Evolutionary conservation across 2,329 filamentous ascomycete genomes (phyloP), one percentile per base, ranked within the genome.

Genomic region (Fusarium temperatum): DNA sequence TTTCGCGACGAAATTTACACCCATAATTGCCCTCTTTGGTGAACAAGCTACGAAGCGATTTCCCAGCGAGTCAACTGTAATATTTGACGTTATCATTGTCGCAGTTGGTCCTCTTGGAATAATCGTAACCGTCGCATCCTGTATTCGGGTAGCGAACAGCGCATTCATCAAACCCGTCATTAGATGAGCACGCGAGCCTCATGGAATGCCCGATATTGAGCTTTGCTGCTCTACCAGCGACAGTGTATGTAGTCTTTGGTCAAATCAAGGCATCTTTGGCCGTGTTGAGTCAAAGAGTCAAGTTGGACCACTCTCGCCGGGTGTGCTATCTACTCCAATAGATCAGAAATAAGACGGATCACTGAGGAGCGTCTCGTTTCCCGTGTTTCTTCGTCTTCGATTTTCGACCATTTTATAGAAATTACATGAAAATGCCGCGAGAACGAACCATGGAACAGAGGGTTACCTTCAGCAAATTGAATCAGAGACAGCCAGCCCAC

Each of bases 361-460:
- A 20, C 10, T 7, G 17, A 26, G 8, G 24, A 45, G 17, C 42
- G 17, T 20, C 42, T 20, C 5, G 6, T 26, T 9, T 26, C 10
- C 5, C 8, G 24, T 28, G 5, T 13, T 10, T 28, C 18, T 28
- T 14, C 8, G 7, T 47, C 44, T 28, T 20, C 0, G 1, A 7
- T 26, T 20, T 14, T 47, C 4, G 24, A 26, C 1, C 8, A 45
- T 26, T 20, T 10, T 7, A 20, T 47, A 13, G 5, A 7, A 14
- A 28, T 10, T 28, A 9, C 5, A 5, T 7, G 3, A 20, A 20
- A 10, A 8, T 7, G 5, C 5, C 4, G 8, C 44, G 44, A 20
- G 7, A 1, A 26, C 0, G 8, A 28, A 26, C 8, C 11, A 2
- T 20, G 4, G 24, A 45, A 13, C 12, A 9, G 1, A 20, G 42